Conservation (phyloP, 2,329 filamentous ascomycete genomes). For the Periconia digitata region DNA sequence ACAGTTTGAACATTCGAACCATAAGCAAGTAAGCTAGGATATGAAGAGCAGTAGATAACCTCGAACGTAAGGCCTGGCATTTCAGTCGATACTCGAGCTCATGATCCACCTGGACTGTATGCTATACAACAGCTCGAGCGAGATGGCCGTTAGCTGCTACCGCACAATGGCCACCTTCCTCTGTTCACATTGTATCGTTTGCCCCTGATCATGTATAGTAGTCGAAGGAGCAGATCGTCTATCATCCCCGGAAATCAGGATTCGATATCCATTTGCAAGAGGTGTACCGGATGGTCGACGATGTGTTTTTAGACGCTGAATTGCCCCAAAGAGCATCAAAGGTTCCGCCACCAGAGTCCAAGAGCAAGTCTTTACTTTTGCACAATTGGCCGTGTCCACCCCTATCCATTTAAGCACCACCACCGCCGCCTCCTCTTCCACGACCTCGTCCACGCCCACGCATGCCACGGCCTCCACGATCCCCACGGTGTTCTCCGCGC, state of each 20-base stretch:
- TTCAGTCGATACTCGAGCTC: too few relatives aligned
- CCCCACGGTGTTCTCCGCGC: slow-evolving; percentile 57
- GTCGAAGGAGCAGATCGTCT: neutral
- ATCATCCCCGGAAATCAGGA: neutral
- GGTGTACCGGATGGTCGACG: neutral
- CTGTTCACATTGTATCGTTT: neutral
- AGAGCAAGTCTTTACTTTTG: neutral
- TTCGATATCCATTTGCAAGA: neutral
- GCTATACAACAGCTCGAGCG: too few relatives aligned
- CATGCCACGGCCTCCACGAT: slow-evolving; percentile 53
- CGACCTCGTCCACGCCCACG: slow-evolving; percentile 56
- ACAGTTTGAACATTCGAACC: too few relatives aligned
- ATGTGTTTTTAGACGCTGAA: neutral
- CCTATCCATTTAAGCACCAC: slow-evolving; percentile 23
- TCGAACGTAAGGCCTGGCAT: too few relatives aligned
- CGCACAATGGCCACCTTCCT: neutral
- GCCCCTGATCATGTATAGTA: neutral
- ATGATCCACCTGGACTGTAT: too few relatives aligned
- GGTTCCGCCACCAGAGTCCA: neutral
- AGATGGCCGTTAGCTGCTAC: neutral
- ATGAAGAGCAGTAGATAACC: too few relatives aligned
- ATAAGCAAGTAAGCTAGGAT: too few relatives aligned
- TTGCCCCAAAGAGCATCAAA: neutral
- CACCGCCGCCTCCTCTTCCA: slow-evolving; percentile 58
- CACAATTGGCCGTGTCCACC: neutral